Conservation (phyloP, 331 rosid species). For the Prunus yedoensis region DNA sequence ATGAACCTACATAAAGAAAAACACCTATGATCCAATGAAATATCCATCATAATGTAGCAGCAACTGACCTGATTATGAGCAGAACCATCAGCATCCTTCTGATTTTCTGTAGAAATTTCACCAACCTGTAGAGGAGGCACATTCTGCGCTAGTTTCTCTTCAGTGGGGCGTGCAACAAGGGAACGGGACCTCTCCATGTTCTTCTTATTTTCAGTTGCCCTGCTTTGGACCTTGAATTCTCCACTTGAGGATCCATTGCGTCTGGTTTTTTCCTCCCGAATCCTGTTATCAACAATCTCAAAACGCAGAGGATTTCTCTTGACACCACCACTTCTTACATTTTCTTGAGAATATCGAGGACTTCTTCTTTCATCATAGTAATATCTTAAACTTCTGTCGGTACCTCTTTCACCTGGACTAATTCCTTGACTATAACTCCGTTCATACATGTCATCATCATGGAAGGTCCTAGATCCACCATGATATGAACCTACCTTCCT, state of each 20-base stretch:
- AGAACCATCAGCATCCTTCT: conserved; percentile 28
- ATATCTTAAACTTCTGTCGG: conserved; percentile 35
- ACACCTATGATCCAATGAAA: background rate
- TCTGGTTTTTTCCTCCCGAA: conserved; percentile 48
- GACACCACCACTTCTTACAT: conserved; percentile 39
- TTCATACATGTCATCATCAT: conserved; percentile 19
- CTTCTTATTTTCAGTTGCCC: conserved; percentile 31
- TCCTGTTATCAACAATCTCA: conserved; percentile 87
- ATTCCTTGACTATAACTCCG: conserved; percentile 27
- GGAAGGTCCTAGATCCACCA: conserved; percentile 36
- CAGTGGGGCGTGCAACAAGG: conserved; percentile 21
- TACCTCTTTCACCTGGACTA: conserved; percentile 43
- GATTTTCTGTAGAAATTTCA: conserved; percentile 29
- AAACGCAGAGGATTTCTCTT: conserved; percentile 49
- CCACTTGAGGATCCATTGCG: conserved; percentile 34
- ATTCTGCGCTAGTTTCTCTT: conserved; percentile 28
- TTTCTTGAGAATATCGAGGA: conserved; percentile 50
- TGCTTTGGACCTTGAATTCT: conserved; percentile 39
- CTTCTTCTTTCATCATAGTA: conserved; percentile 70
- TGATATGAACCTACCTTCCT: conserved; percentile 31
- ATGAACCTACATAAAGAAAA: background rate
- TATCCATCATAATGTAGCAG: background rate
- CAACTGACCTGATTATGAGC: conserved; percentile 28
- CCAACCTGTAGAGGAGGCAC: conserved; percentile 35
- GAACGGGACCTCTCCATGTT: conserved; percentile 25